Base-by-base conservation (phyloP, 176 grass and related monocot species). In the Cymbopogon citratus region DNA sequence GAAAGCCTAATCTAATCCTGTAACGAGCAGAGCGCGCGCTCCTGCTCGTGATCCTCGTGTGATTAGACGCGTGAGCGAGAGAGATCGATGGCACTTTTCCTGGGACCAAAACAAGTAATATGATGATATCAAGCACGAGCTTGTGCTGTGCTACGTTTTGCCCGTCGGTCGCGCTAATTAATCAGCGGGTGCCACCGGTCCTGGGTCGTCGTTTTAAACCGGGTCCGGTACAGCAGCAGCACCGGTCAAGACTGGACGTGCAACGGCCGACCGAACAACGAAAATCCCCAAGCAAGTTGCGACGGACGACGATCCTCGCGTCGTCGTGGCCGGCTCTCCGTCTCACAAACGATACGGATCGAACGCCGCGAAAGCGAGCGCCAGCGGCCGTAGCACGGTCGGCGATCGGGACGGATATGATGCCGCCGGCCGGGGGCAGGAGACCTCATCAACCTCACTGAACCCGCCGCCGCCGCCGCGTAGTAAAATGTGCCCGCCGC, bases 241-340 rank as follows among this genome's bases (percentile, higher is more conserved):
- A 23, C 81, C 70, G 82, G 87, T 76, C 51, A 75, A 25, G 48
- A 80, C 1, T 41, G 62, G 81, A 85, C 71, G 82, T 63, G 14
- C 87, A 46, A 3, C 87, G 65, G 54, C 81, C 5, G 44, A 24
- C 6, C 78, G 5, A 18, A 1, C 48, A 51, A 51, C 46, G 1
- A n/a, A 23, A 52, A 52, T 18, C 2, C 45, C 41, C 41, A 9
- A 18, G 28, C 56, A 59, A 59, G 56, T 59, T 59, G 54, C 54
- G 21, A 57, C 9, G 33, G n/a, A n/a, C n/a, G 15, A 18, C 48
- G 4, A 1, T 5, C 15, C 49, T 49, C 21, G 45, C 34, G 57
- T 14, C 59, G 59, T n/a, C 63, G 48, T 70, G 72, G 27, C 85
- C 18, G 21, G 13, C 38, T 43, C 82, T 33, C 33, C 71, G 26